Evolutionary conservation across 208 protist species (phyloP).

Genomic region (Plasmodiophora brassicae): DNA sequence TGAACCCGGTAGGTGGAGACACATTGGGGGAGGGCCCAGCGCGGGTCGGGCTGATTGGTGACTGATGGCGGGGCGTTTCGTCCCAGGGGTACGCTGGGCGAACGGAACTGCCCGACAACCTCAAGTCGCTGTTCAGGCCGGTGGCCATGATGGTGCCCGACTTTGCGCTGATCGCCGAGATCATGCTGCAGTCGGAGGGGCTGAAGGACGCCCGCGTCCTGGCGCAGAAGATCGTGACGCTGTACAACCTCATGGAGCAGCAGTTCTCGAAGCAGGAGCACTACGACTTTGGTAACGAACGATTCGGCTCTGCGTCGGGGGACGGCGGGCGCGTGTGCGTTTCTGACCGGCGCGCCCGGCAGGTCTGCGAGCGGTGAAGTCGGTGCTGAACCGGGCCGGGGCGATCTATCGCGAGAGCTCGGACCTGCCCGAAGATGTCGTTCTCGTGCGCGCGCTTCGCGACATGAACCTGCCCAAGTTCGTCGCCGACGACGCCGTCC

Average conservation of each 20-base stretch:
- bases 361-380: conserved; percentile 93
- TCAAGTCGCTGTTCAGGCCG: conserved; percentile 85
- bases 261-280: conserved; percentile 96
- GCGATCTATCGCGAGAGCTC: conserved; percentile 68
- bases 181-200: conserved; percentile 92
- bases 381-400: conserved; percentile 87
- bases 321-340: not conserved
- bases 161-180: conserved; percentile 91
- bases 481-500: conserved; percentile 84
- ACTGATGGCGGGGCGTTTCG: too few species aligned
- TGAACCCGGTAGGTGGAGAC: too few species aligned
- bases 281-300: conserved; percentile 98
- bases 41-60: too few species aligned
- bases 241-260: conserved; percentile 90
- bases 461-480: conserved; percentile 97
- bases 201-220: conserved; percentile 86
- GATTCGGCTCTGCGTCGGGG: conserved; percentile 47
- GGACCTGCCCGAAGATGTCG: conserved; percentile 64
- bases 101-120: conserved; percentile 95
- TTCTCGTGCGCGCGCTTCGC: conserved; percentile 87
- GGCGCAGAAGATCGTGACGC: conserved; percentile 87
- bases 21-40: too few species aligned
- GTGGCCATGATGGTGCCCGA: conserved; percentile 97
- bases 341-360: conserved; percentile 33
- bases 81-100: conserved; percentile 88